Base-by-base conservation (phyloP, 2,329 filamentous ascomycete species). In the Hypomyces perniciosus region DNA sequence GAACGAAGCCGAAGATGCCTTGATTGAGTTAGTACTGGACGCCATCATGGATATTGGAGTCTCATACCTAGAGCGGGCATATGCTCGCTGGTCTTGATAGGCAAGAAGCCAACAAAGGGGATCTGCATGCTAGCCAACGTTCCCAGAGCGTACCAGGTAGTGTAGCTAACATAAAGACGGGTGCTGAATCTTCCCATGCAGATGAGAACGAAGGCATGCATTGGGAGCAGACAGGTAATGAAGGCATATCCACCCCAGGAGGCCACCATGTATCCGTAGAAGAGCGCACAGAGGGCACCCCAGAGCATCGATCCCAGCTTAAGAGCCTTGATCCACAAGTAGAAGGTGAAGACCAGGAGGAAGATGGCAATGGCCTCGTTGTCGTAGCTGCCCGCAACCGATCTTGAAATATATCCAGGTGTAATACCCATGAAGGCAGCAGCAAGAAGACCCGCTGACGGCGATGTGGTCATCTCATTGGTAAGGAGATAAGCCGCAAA, bases 301-400 rank as follows among this genome's bases (percentile, higher is more conserved):
- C 92, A 99, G 71, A 96, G 88, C 68, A 95, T 90, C 46, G 93
- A 97, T 28, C 93, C 93, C 52, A 90, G 81, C 78, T 99, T 99
- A 60, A 99, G 80, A 20, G 93, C 90, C 80, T 97, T 97, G 74
- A 99, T 96, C 93, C 93, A 99, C 48, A 99, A 82, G 73, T 85
- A 99, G 73, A 99, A 99, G 67, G 93, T 99, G 70, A 96, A 96
- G 58, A 99, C 93, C 31, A 99, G 81, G 61, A 99, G 78, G 78
- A 99, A 99, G 68, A 99, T 99, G 64, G 93, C 91, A 75, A 99
- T 99, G 59, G 93, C 93, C 75, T 99, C 93, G 76, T 99, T 97
- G 72, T 99, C 93, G 75, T 99, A 99, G 70, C 91, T 96, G 66
- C 93, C 93, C 56, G 93, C 93, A 55, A 99, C 93, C 51, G 92